A percentile compares a stretch with the other conserved stretches of the same genome.
Conservation (phyloP, 2,329 filamentous ascomycete species). For the Cytospora leucostoma region DNA sequence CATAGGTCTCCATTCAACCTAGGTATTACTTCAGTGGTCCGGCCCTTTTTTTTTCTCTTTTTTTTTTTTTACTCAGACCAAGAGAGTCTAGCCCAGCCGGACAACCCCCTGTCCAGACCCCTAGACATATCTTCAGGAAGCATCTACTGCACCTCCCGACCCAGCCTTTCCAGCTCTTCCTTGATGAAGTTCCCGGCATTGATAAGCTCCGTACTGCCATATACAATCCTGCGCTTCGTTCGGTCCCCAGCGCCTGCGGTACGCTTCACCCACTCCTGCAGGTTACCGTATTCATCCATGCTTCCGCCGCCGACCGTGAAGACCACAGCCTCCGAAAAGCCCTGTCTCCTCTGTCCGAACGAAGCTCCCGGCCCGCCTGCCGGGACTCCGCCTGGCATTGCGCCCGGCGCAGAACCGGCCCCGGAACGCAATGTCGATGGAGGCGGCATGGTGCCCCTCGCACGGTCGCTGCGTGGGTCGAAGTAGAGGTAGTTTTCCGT, state of each 20-base stretch:
- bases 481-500: constrained; percentile 98
- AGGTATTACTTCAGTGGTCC: not conserved
- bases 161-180: constrained; percentile 64
- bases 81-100: not conserved
- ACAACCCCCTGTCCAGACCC: not conserved
- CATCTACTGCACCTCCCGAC: constrained; percentile 51
- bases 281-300: constrained; percentile 98
- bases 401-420: constrained; percentile 31
- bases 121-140: not conserved
- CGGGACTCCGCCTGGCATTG: constrained; percentile 49
- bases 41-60: not conserved
- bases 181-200: constrained; percentile 68
- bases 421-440: constrained; percentile 61
- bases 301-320: constrained; percentile 94
- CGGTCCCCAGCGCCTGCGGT: constrained; percentile 62
- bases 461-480: constrained; percentile 90
- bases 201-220: constrained; percentile 86
- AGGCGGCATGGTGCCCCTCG: constrained; percentile 86
- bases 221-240: constrained; percentile 79
- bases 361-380: constrained; percentile 71
- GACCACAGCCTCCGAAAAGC: constrained; percentile 88
- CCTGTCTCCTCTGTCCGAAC: constrained; percentile 88
- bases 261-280: constrained; percentile 92
- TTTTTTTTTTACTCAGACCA: not conserved
- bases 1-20: not conserved